phyloP scores from a whole-genome alignment of 2,329 filamentous ascomycete species.

The Verticillium zaregamsianum region DNA sequence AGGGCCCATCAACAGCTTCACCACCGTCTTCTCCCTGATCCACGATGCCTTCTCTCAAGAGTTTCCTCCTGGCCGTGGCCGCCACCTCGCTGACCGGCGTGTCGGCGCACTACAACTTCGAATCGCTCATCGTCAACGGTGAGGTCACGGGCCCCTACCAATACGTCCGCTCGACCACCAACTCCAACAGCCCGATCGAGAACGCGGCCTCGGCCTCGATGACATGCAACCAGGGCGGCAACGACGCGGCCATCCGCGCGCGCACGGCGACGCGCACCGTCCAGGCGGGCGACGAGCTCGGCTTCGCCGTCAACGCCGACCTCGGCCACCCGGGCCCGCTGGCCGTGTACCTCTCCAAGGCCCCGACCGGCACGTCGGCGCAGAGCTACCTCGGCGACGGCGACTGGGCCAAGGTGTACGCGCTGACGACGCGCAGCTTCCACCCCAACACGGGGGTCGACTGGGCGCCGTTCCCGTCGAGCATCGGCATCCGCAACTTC shows the following conservation, averaged over 20 bases:
- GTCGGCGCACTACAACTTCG: conserved; percentile 14
- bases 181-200: conserved; percentile 31
- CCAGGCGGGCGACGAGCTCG: conserved; percentile 33
- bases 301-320: conserved; percentile 31
- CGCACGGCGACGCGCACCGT: conserved; percentile 31
- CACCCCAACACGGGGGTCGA: conserved; percentile 19
- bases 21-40: neutral
- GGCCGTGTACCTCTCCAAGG: conserved; percentile 31
- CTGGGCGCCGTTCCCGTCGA: conserved; percentile 26
- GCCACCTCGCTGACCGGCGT: conserved; percentile 9
- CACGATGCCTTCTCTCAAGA: neutral
- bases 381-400: conserved; percentile 26
- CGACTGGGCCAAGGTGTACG: conserved; percentile 33
- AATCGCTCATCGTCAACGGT: conserved; percentile 15
- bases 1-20: neutral
- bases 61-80: conserved; percentile 5
- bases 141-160: conserved; percentile 12
- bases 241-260: conserved; percentile 28
- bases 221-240: conserved; percentile 33
- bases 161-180: conserved; percentile 14
- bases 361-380: conserved; percentile 16
- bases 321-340: conserved; percentile 34
- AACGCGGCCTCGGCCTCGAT: conserved; percentile 32
- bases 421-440: conserved; percentile 23
- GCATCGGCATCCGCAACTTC: conserved; percentile 26